phyloP scores from a whole-genome alignment of 495 filamentous ascomycete species.

The Neurospora sp. region DNA sequence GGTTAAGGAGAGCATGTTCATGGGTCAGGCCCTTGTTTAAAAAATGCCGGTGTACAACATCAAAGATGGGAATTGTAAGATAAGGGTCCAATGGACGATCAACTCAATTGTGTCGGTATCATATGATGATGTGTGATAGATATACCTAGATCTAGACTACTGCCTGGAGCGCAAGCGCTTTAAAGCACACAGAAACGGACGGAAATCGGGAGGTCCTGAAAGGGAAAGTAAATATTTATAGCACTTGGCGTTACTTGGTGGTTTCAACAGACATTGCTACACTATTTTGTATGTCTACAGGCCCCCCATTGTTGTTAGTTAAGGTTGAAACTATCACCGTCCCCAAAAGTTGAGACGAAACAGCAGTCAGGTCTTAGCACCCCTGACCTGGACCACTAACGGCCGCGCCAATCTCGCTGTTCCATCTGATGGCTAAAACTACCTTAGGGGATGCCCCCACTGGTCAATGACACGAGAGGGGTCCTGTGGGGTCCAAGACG shows the following conservation, averaged over 20 bases:
- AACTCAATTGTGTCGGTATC: background rate
- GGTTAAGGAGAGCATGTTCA: constrained; percentile 90
- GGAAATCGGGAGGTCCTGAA: background rate
- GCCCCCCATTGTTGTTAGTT: background rate
- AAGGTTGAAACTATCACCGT: background rate
- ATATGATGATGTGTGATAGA: background rate
- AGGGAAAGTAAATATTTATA: background rate
- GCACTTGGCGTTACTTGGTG: background rate
- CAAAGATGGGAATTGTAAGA: background rate
- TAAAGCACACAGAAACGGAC: background rate
- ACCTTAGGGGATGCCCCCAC: background rate
- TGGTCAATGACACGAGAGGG: background rate
- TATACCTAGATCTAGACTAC: background rate
- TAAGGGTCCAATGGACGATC: background rate
- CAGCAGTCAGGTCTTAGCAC: background rate
- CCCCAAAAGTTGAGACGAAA: background rate
- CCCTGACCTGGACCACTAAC: background rate
- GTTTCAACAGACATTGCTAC: background rate
- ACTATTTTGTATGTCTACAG: background rate
- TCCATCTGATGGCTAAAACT: background rate
- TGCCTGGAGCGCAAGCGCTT: background rate
- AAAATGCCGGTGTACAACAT: too few species aligned
- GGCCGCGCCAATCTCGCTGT: background rate
- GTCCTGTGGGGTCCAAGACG: background rate
- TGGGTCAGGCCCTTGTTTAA: constrained; percentile 76